Evolutionary conservation across 2,329 filamentous ascomycete genomes (phyloP), one percentile per base, ranked within the genome.

Genomic region (Exophiala phaeomuriformis): DNA sequence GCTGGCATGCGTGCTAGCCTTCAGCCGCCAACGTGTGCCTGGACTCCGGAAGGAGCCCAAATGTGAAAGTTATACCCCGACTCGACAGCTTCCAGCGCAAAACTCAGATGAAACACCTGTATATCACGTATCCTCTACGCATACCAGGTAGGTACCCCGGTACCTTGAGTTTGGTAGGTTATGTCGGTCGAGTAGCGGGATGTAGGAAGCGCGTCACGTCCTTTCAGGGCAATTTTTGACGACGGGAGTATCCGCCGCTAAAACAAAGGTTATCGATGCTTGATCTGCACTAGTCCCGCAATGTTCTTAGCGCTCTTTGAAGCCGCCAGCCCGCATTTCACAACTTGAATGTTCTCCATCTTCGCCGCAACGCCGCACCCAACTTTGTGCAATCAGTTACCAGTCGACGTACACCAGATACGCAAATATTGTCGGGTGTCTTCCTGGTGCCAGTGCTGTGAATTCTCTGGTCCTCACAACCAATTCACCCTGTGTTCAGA

Each of bases 201-300:
- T 19, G 19, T 19, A 19, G 2, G 19, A 19, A 19, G 19, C 19
- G 19, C 19, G 19, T 19, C 19, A 19, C 19, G 19, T 19, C 19
- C 19, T 19, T 19, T 19, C 33, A 35, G 39, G 39, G 39, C 4
- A 9, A 6, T 27, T 41, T 27, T 5, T 28, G n/a, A n/a, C 32
- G 4, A 40, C 55, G 55, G 55, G 8, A 47, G 41, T 27, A 52
- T 9, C 52, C 52, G 56, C 31, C 49, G 46, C 56, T 58, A 58
- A 51, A 42, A 42, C 37, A 39, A 36, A 54, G 47, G 30, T 51
- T 51, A 54, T 52, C 35, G 50, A 49, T 53, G 52, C 46, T 55
- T 41, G 33, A 49, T 32, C 42, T 52, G 42, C 36, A 40, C 49
- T 49, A 55, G 47, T 35, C 52, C 48, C 19, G 19, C 3, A 41